Evolutionary conservation across 768 basidiomycete genomes (phyloP).

Genomic region (Rhizopogon vinicolor): DNA sequence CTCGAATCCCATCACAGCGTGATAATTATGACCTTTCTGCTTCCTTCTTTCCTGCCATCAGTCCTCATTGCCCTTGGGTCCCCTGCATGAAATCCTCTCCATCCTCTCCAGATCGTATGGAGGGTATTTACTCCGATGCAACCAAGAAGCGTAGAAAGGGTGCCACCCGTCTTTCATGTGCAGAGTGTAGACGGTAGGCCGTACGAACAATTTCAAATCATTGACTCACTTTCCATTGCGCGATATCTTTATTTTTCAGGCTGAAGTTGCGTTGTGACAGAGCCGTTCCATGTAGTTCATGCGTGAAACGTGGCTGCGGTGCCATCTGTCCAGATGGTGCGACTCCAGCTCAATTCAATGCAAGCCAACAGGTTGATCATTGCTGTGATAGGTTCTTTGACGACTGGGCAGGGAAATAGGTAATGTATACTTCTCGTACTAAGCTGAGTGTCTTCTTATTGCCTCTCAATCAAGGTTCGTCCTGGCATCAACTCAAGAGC

Average conservation of each 20-base stretch:
- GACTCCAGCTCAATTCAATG: constrained; percentile 20
- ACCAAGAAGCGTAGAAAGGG: constrained; percentile 63
- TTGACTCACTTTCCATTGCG: neutral
- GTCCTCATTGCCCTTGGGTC: constrained; percentile 23
- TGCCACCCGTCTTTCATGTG: constrained; percentile 73
- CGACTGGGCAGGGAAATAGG: constrained; percentile 82
- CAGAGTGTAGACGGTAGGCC: constrained; percentile 69
- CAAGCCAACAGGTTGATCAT: constrained; percentile 15
- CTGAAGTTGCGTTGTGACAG: constrained; percentile 56
- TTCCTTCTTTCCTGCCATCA: constrained; percentile 29
- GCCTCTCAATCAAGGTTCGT: constrained; percentile 51
- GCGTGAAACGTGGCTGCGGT: constrained; percentile 75
- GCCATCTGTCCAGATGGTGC: constrained; percentile 78
- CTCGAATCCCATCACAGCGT: neutral
- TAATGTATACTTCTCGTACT: constrained; percentile 21
- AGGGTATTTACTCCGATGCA: constrained; percentile 25
- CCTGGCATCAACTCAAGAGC: constrained; percentile 72
- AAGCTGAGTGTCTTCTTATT: neutral
- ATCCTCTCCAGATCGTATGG: constrained; percentile 12
- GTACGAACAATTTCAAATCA: constrained; percentile 1
- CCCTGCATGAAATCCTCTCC: constrained; percentile 1
- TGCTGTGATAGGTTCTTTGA: constrained; percentile 55
- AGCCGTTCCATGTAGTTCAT: constrained; percentile 72
- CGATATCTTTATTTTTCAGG: constrained; percentile 5
- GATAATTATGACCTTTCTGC: constrained; percentile 13